phyloP scores from a whole-genome alignment of 495 filamentous ascomycete species.

The Hyaloscypha hepaticicola region DNA sequence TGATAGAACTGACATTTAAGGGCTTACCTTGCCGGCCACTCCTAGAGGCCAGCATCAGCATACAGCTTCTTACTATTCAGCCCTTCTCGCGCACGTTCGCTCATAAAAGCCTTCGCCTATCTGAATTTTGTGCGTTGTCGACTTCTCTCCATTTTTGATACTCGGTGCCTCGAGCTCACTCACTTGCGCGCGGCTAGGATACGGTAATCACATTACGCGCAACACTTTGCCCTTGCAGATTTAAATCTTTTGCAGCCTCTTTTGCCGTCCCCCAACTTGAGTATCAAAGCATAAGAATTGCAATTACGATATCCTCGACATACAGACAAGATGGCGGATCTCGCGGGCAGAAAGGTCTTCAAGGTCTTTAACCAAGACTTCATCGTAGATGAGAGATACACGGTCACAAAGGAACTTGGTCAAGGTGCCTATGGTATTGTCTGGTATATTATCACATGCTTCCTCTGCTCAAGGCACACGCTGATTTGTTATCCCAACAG shows the following conservation, averaged over 20 bases:
- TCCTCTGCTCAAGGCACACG: slow-evolving; percentile 6
- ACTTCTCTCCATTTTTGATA: neutral
- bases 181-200: slow-evolving; percentile 9
- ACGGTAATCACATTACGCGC: neutral
- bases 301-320: slow-evolving; percentile 1
- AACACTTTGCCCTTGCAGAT: neutral
- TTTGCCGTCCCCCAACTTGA: neutral
- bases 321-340: slow-evolving; percentile 28
- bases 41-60: slow-evolving; percentile 5
- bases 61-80: neutral
- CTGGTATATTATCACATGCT: slow-evolving; percentile 61
- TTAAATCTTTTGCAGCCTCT: neutral
- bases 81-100: neutral
- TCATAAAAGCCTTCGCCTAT: neutral
- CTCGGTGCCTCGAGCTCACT: slow-evolving; percentile 1
- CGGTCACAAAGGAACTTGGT: slow-evolving; percentile 96
- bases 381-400: slow-evolving; percentile 96
- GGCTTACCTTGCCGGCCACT: slow-evolving; percentile 5
- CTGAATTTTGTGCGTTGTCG: neutral
- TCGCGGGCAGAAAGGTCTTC: slow-evolving; percentile 51
- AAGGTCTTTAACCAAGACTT: slow-evolving; percentile 99
- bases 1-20: neutral
- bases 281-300: neutral
- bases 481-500: slow-evolving; percentile 44
- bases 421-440: slow-evolving; percentile 99